phyloP scores from a whole-genome alignment of 2,329 filamentous ascomycete species.

The Epichloe amarillans region DNA sequence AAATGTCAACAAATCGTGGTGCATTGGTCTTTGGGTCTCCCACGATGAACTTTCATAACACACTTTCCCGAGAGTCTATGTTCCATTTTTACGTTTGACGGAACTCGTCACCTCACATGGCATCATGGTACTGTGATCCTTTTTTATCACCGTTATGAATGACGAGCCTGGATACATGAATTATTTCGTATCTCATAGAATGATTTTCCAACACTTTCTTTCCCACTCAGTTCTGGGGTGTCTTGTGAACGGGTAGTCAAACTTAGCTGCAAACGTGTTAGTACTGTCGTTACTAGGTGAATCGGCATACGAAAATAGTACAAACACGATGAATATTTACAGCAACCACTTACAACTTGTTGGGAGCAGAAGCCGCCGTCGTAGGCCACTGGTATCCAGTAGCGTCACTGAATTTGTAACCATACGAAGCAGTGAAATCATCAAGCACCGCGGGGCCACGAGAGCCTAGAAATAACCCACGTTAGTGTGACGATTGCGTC shows the following conservation, averaged over 20 bases:
- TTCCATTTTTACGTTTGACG: background rate
- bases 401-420: conserved; percentile 97
- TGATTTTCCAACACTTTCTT: background rate
- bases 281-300: background rate
- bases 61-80: background rate
- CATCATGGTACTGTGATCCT: background rate
- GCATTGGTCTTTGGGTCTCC: too few species aligned
- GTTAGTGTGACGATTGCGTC: background rate
- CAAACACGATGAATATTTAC: conserved; percentile 6
- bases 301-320: background rate
- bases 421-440: conserved; percentile 95
- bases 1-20: too few species aligned
- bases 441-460: conserved; percentile 92
- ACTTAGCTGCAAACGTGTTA: background rate
- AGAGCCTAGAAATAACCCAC: conserved; percentile 53
- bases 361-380: conserved; percentile 49
- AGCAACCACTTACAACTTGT: conserved; percentile 59
- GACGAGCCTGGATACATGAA: background rate
- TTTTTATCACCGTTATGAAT: background rate
- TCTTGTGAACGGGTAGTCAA: background rate
- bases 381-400: conserved; percentile 93
- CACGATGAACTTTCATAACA: too few species aligned
- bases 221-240: background rate
- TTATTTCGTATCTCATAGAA: background rate
- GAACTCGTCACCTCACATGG: background rate